Base-by-base conservation (phyloP, 2,329 filamentous ascomycete species). In the Stylonectria norvegica region DNA sequence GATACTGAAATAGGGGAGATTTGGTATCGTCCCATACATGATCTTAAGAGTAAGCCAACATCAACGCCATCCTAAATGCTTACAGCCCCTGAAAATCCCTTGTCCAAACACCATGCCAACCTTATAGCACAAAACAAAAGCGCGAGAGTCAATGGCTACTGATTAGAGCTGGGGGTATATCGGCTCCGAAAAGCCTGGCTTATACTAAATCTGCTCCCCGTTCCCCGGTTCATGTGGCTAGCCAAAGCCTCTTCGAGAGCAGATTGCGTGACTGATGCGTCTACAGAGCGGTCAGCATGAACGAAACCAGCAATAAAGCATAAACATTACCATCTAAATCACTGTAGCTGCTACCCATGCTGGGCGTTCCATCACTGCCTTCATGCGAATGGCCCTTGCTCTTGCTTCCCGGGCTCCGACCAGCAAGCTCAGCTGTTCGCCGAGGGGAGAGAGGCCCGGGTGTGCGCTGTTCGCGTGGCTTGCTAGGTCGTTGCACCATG, bases 321-420 rank as follows among this genome's bases (percentile, higher is more conserved):
- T 30, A 43, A 52, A 61, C 44, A 42, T 28, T 69, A 79, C 85
- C 86, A 60, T 91, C 87, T 30, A 94, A 73, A 66, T 93, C 88
- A 63, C 86, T 91, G 56, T 89, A 93, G 54, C 86, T 90, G 61
- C 86, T 91, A 1, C 86, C 85, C 81, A 89, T 89, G 53, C 85
- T 89, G 2, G 83, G 85, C 11, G 82, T 84, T 11, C 83, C 83
- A 47, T 89, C 84, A 56, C 83, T 88, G 10, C 78, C 79, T 47
- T 85, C 81, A 10, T 73, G 71, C 2, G 75, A 76, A 32, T 69
- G 63, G 0, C 68, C 71, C 52, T 74, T 73, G 19, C 66, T 69
- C 44, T 73, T 75, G 7, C 64, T 66, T 7, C 66, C 63, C 12
- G 22, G 75, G 52, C 75, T 79, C 31, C 76, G 67, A 18, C 72